Evolutionary conservation across 768 basidiomycete species (phyloP).

Genomic region (Amanita pallidorosea): DNA sequence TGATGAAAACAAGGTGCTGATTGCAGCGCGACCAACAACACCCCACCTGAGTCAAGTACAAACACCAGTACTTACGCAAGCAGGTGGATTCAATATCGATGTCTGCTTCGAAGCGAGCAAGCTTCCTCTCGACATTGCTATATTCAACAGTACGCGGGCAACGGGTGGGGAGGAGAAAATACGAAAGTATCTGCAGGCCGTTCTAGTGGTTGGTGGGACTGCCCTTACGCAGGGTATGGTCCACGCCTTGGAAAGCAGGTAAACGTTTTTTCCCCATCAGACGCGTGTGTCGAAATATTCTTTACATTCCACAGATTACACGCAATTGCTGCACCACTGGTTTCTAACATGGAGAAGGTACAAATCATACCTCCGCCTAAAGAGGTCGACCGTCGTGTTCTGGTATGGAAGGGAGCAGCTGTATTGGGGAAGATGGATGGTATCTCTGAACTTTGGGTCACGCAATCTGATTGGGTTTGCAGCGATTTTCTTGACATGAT

Average conservation of each 20-base stretch:
- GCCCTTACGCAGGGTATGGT: conserved; percentile 74
- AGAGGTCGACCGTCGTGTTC: conserved; percentile 80
- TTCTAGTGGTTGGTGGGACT: conserved; percentile 81
- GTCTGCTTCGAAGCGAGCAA: conserved; percentile 80
- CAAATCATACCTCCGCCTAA: conserved; percentile 92
- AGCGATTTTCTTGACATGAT: background rate
- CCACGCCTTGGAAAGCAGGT: conserved; percentile 85
- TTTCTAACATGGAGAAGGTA: conserved; percentile 78
- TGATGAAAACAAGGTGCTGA: conserved; percentile 27
- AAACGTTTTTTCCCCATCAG: background rate
- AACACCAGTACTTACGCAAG: conserved; percentile 19
- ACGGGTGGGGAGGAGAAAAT: conserved; percentile 85
- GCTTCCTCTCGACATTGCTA: conserved; percentile 84
- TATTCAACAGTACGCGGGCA: conserved; percentile 85
- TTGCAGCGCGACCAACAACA: conserved; percentile 14
- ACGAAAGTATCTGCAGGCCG: conserved; percentile 79
- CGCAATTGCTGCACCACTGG: conserved; percentile 75
- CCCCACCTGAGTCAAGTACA: conserved; percentile 11
- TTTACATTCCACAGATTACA: conserved; percentile 39
- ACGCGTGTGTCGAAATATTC: background rate
- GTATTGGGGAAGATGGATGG: conserved; percentile 91
- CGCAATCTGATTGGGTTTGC: conserved; percentile 77
- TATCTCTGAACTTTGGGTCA: conserved; percentile 83
- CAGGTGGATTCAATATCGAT: conserved; percentile 54
- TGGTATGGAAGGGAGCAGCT: conserved; percentile 92